Percentiles rank a stretch among this genome's conserved stretches.
Conservation (phyloP, 2,329 filamentous ascomycete species). For the Microascus cirrosus region DNA sequence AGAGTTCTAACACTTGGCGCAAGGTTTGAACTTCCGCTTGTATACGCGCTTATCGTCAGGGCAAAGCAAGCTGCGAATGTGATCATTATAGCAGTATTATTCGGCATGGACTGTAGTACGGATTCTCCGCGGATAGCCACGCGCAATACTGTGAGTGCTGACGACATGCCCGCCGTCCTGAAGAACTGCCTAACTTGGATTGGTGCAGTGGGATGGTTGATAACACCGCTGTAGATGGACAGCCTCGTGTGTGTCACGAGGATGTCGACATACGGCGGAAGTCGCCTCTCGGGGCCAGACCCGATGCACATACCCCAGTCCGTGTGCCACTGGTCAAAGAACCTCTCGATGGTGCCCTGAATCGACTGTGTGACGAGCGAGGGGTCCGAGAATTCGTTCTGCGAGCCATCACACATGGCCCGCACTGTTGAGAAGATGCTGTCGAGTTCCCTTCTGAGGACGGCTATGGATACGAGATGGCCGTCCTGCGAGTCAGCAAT, state of each 20-base stretch:
- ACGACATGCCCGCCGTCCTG: slow-evolving; percentile 58
- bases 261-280: slow-evolving; percentile 67
- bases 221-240: slow-evolving; percentile 64
- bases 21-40: slow-evolving; percentile 43
- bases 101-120: slow-evolving; percentile 63
- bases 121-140: slow-evolving; percentile 62
- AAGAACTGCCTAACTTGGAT: slow-evolving; percentile 63
- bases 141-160: slow-evolving; percentile 63
- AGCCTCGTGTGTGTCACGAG: slow-evolving; percentile 61
- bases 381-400: slow-evolving; percentile 34
- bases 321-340: slow-evolving; percentile 54
- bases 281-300: slow-evolving; percentile 39
- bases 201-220: slow-evolving; percentile 63
- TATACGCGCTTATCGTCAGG: slow-evolving; percentile 49
- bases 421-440: slow-evolving; percentile 46
- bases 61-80: slow-evolving; percentile 63
- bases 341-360: slow-evolving; percentile 50
- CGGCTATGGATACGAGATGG: slow-evolving; percentile 60
- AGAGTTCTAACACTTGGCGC: slow-evolving; percentile 52
- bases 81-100: slow-evolving; percentile 71
- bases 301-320: slow-evolving; percentile 50
- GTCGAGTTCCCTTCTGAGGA: slow-evolving; percentile 54
- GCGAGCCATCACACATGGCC: slow-evolving; percentile 47
- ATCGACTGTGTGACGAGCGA: slow-evolving; percentile 43
- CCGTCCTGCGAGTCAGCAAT: slow-evolving; percentile 58